Base-by-base conservation (phyloP, 768 basidiomycete species). In the Tylopilus sp. region DNA sequence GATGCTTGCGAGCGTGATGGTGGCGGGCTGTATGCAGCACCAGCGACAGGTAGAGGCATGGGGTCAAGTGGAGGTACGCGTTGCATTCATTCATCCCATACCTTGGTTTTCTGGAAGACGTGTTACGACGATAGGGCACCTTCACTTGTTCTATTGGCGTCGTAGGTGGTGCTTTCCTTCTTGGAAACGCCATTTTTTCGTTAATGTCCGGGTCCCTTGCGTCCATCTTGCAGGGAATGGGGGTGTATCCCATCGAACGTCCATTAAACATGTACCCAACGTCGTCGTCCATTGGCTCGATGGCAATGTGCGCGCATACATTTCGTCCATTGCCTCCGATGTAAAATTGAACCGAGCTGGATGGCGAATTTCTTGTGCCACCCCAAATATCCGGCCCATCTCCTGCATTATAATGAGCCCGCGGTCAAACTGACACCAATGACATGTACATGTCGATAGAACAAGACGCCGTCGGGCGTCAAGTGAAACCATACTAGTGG, bases 31-130 rank as follows among this genome's bases (percentile, higher is more conserved):
- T 0, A 70, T 93, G 49, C 90, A 91, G 60, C 76, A 94, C 17
- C 93, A 94, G 63, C 89, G 90, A 62, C 79, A 83, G 49, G 92
- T 89, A 6, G 92, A 94, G 65, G 71, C 84, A 6, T 95, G 94
- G 91, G 10, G 83, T 87, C 6, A 85, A n/a, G 87, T 11, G 82
- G 85, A 66, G 81, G 88, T 86, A 55, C 57, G 78, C 64, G 28
- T 21, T 51, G 30, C 43, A 22, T 55, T 53, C 47, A 22, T 51
- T 50, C 44, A 12, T n/a, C 44, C 31, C 46, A 53, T 52, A 36
- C 41, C 33, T 49, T 44, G 49, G 17, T 46, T 40, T n/a, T 40
- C 25, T 58, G 58, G 20, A 55, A 28, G 6, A 20, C 38, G 39
- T 47, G 23, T 36, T 31, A 52, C 28, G 23, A 36, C 26, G n/a